Evolutionary conservation across 345 rosid species (phyloP), one percentile per base, ranked within the genome.

Genomic region (Eucalyptus tenuipes): DNA sequence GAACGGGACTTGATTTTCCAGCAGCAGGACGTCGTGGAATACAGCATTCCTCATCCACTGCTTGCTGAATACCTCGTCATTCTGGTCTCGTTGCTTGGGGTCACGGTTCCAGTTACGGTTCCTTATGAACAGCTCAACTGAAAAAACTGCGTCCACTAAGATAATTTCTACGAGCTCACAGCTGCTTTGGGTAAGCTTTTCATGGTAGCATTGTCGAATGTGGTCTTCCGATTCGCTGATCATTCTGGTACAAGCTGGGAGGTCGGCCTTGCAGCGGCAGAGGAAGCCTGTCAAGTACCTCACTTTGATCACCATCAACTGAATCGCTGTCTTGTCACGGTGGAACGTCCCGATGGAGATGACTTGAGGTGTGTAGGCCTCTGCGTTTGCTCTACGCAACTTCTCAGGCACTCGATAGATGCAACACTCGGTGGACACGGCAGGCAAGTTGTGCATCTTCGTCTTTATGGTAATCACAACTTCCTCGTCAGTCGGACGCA

Each of bases 91-190:
- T 18, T 88, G 68, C 44, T 84, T 89, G 15, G 31, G 49, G 40
- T 25, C 85, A 4, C 49, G 71, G 86, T 88, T 91, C 68, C 92
- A 42, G 37, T 25, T 79, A 7, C 49, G 71, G 86, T 88, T 91
- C 59, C 91, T 89, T 48, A 92, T 55, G 55, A 93, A 71, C 57
- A 93, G 89, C 55, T 92, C 94, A 55, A 93, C 85, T 1, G 90
- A 14, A 68, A 93, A 93, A 86, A 87, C 31, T 2, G 90, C 92
- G 25, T 91, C 94, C 7, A 92, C 82, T 22, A 92, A 87, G 64
- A 93, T 84, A 89, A 92, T 91, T 75, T 90, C 88, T 22, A 90
- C 92, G 31, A 92, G 90, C 49, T 89, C 90, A 24, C 88, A 75
- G 40, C 88, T 24, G 29, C 66, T 4, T 29, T 88, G 90, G 31